Evolutionary conservation across 1,139 yeast species (phyloP).

Genomic region (Sporopachydermia cereana): DNA sequence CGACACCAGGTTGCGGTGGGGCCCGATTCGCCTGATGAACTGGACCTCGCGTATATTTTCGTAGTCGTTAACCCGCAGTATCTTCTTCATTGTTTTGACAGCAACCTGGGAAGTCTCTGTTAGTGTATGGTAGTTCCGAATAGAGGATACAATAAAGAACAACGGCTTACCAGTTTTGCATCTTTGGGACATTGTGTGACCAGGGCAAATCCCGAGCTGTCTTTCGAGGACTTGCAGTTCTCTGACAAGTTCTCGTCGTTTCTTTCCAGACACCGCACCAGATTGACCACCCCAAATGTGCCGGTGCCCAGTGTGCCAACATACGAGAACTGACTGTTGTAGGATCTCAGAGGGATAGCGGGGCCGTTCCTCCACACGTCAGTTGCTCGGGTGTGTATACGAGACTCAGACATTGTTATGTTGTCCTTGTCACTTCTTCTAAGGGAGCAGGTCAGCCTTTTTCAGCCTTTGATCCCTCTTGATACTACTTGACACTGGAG

Average conservation of each 20-base stretch:
- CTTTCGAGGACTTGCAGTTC: conserved; percentile 6
- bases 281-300: conserved; percentile 61
- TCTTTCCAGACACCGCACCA: conserved; percentile 33
- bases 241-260: conserved; percentile 3
- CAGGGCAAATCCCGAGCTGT: conserved; percentile 8
- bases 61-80: conserved; percentile 43
- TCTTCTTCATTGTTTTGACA: conserved; percentile 63
- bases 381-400: too few relatives aligned
- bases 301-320: conserved; percentile 46
- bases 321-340: not conserved
- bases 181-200: conserved; percentile 12
- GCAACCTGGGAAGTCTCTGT: conserved; percentile 46
- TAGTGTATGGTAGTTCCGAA: conserved; percentile 19
- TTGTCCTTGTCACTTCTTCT: too few relatives aligned
- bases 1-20: conserved; percentile 62
- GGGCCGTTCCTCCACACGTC: not conserved
- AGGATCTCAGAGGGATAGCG: not conserved
- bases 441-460: too few relatives aligned
- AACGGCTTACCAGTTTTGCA: conserved; percentile 16
- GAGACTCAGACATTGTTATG: too few relatives aligned
- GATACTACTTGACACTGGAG: too few relatives aligned
- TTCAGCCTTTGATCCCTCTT: too few relatives aligned
- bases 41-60: conserved; percentile 59
- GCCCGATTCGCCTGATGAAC: conserved; percentile 58
- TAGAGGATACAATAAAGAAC: conserved; percentile 42